Evolutionary conservation across 768 basidiomycete species (phyloP).

Genomic region (Rhodotorula toruloides): DNA sequence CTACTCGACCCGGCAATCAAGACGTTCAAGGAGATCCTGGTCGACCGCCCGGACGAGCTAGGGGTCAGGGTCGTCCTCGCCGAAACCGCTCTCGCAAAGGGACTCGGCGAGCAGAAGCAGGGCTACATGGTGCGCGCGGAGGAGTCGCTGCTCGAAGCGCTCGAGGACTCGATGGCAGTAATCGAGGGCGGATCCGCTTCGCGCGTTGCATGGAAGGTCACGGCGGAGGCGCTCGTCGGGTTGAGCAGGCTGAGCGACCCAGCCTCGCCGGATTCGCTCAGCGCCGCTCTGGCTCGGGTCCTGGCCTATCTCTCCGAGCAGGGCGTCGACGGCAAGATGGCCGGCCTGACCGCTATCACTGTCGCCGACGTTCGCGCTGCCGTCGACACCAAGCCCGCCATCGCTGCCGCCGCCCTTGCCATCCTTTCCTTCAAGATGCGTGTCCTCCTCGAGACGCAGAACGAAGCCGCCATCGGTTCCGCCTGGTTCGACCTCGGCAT

Average conservation of each 20-base stretch:
- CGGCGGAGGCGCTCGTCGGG: slow-evolving; percentile 68
- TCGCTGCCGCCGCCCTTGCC: slow-evolving; percentile 41
- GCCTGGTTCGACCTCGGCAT: slow-evolving; percentile 71
- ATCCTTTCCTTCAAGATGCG: slow-evolving; percentile 42
- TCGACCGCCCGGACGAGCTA: slow-evolving; percentile 59
- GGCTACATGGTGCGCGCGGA: slow-evolving; percentile 73
- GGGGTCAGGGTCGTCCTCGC: slow-evolving; percentile 68
- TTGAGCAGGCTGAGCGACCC: slow-evolving; percentile 51
- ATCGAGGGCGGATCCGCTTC: slow-evolving; percentile 59
- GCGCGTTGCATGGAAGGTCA: slow-evolving; percentile 70
- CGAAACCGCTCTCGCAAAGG: slow-evolving; percentile 67
- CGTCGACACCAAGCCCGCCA: neutral
- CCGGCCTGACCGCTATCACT: slow-evolving; percentile 25
- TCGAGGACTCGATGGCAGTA: slow-evolving; percentile 54
- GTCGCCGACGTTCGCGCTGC: neutral
- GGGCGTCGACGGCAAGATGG: slow-evolving; percentile 37
- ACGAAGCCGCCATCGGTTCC: slow-evolving; percentile 55
- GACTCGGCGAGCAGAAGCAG: slow-evolving; percentile 58
- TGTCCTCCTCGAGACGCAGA: slow-evolving; percentile 49
- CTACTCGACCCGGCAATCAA: slow-evolving; percentile 68
- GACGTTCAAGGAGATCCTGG: slow-evolving; percentile 59
- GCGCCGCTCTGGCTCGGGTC: neutral
- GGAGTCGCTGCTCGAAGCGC: slow-evolving; percentile 61
- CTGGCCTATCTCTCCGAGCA: slow-evolving; percentile 19
- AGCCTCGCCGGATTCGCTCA: neutral